Base-by-base conservation (phyloP, 2,329 filamentous ascomycete species). In the Colletotrichum abscissum region DNA sequence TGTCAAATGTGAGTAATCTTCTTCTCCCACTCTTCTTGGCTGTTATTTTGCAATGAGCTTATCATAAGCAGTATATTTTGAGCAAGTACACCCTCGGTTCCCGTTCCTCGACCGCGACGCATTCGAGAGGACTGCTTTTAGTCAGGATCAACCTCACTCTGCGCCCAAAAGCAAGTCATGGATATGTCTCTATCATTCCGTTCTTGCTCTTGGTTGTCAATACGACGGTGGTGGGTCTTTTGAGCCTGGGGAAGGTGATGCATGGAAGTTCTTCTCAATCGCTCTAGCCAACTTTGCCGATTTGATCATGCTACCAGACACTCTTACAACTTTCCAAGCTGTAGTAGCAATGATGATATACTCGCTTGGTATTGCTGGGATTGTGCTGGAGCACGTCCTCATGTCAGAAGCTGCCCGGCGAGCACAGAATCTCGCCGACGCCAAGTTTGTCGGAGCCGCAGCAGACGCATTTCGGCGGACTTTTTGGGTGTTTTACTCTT, bases 401-500 rank as follows among this genome's bases (percentile, higher is more conserved):
- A 70, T 81, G n/a, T 78, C 77, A 0, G 80, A 82, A 66, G 80
- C 78, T 0, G 73, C 78, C 2, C 76, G 80, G 7, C 75, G 80
- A 12, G 80, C 80, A 1, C 80, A 81, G 72, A 80, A 77, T 42
- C 75, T 81, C 0, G 74, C 77, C 1, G 74, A 75, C 9, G 72
- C 72, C 8, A 77, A 74, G n/a, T 69, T 78, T n/a, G 49, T 69
- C 3, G 76, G 72, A 9, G 59, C 62, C 4, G 67, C 73, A 1
- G 67, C 66, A 8, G n/a, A 71, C 7, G 66, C 73, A 1, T 81
- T 79, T n/a, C 77, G 79, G 33, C 77, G 78, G 54, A 80, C 80
- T 0, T 86, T 85, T 64, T 86, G 83, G 83, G 80, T 83, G 0
- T 77, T 85, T 19, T 85, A 84, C 64, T 76, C 76, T 11, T 54